Base-by-base conservation (phyloP, 768 basidiomycete genomes). In the Lactarius evosmus region DNA sequence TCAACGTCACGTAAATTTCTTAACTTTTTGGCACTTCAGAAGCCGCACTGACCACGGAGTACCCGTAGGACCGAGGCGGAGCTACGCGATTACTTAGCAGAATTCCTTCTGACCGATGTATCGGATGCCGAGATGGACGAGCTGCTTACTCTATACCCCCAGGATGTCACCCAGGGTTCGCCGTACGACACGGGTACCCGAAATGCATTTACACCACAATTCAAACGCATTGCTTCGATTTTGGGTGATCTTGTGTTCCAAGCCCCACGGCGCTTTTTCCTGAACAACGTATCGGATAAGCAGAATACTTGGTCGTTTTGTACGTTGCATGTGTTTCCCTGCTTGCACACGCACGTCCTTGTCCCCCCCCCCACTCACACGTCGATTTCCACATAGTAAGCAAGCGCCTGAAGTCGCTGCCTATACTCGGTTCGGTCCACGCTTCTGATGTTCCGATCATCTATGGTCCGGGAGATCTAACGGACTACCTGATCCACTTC, bases 191-290 rank as follows among this genome's bases (percentile, higher is more conserved):
- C 74, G 7, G 73, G 72, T 30, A 7, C n/a, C 7, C 29, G 52
- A n/a, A 41, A 66, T 46, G 38, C 57, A 17, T 6, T 44, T 38
- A 77, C 76, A 2, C 77, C 78, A 5, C 60, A 80, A 66, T 79
- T 70, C 69, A 79, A 79, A 62, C 74, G 79, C 4, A 60, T 78
- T 8, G 74, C 78, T 1, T 76, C 77, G 0, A 62, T 78, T 14
- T 72, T 72, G 49, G 78, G 79, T 1, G 79, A 80, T 62, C 50
- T 70, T 7, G 57, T 61, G 9, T 78, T 78, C 66, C 72, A 77
- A 34, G 73, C 70, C 8, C 73, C 72, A 32, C 73, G 77, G 4
- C 72, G 78, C 25, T 75, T 72, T 58, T 73, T 78, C 60, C 64
- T 78, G 22, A 74, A n/a, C 56, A 70, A 4, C 72, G 73, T 0